Evolutionary conservation across 352 stramenopile species (phyloP).

Genomic region (Phytophthora constricta): DNA sequence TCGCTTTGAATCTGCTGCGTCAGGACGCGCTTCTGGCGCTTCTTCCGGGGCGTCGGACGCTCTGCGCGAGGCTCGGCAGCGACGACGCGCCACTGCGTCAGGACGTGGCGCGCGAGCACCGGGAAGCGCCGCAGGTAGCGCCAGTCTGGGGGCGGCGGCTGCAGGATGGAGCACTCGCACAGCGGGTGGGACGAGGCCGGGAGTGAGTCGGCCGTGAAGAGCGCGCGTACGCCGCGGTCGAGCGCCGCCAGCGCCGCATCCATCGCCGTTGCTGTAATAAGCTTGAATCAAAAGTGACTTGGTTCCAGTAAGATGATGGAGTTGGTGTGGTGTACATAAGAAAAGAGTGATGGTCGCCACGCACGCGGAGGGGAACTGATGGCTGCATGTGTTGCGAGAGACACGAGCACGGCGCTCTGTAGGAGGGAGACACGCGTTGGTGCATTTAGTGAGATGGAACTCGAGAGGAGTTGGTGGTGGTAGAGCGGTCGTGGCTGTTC

Average conservation of each 20-base stretch:
- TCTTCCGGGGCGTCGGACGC: slow-evolving; percentile 11
- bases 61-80: slow-evolving; percentile 19
- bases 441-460: too few species aligned
- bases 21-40: slow-evolving; percentile 30
- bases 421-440: too few species aligned
- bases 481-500: too few species aligned
- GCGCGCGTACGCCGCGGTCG: slow-evolving; percentile 46
- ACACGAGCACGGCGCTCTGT: too few species aligned
- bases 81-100: slow-evolving; percentile 36
- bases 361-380: too few species aligned
- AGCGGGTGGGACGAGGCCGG: slow-evolving; percentile 32
- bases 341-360: too few species aligned
- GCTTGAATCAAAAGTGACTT: not conserved
- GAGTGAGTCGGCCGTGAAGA: slow-evolving; percentile 40
- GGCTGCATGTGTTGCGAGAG: too few species aligned
- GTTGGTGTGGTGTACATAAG: not conserved
- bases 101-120: slow-evolving; percentile 58
- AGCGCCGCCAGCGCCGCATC: slow-evolving; percentile 40
- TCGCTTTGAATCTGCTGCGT: slow-evolving; percentile 10
- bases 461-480: too few species aligned
- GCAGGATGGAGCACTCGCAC: slow-evolving; percentile 43
- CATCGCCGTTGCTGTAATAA: too few species aligned
- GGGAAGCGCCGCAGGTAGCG: slow-evolving; percentile 42
- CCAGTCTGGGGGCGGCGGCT: slow-evolving; percentile 32
- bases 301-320: not conserved